phyloP scores from a whole-genome alignment of 805 yeast genomes.

The Metschnikowia reukaufii region DNA sequence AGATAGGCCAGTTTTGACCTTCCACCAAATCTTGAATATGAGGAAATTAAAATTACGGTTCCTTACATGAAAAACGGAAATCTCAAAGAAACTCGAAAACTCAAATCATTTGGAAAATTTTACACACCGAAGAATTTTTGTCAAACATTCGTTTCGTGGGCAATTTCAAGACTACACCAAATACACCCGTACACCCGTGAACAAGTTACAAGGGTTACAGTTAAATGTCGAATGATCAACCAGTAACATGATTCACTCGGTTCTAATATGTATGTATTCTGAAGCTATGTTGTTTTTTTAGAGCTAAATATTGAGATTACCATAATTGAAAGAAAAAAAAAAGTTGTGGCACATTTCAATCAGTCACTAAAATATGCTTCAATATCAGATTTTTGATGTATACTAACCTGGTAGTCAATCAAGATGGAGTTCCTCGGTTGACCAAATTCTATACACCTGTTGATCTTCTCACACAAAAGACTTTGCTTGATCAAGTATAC shows the following conservation, averaged over 20 bases:
- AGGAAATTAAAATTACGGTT: too few relatives aligned
- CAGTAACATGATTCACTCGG: slow-evolving; percentile 79
- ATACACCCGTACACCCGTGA: slow-evolving; percentile 3
- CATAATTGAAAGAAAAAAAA: too few relatives aligned
- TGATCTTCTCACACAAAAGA: slow-evolving; percentile 77
- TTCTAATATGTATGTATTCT: slow-evolving; percentile 63
- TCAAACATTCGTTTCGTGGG: too few relatives aligned
- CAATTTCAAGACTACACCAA: too few relatives aligned
- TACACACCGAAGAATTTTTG: too few relatives aligned
- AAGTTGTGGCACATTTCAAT: background rate
- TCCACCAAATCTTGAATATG: too few relatives aligned
- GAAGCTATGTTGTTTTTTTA: background rate
- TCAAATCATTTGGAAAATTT: too few relatives aligned
- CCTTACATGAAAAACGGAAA: too few relatives aligned
- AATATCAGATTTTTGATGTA: background rate
- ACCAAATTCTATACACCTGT: slow-evolving; percentile 91
- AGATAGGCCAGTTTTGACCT: background rate
- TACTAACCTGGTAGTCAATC: slow-evolving; percentile 61
- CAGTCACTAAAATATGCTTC: background rate
- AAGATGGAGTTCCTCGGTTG: slow-evolving; percentile 84
- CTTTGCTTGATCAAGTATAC: slow-evolving; percentile 78
- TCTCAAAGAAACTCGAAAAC: too few relatives aligned
- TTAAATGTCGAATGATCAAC: background rate
- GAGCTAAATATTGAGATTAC: background rate
- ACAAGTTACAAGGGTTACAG: background rate